A percentile compares a stretch with the other conserved stretches of the same genome.
Conservation (phyloP, 139 green algal species). For the Chlamydomonas sphaeroides region DNA sequence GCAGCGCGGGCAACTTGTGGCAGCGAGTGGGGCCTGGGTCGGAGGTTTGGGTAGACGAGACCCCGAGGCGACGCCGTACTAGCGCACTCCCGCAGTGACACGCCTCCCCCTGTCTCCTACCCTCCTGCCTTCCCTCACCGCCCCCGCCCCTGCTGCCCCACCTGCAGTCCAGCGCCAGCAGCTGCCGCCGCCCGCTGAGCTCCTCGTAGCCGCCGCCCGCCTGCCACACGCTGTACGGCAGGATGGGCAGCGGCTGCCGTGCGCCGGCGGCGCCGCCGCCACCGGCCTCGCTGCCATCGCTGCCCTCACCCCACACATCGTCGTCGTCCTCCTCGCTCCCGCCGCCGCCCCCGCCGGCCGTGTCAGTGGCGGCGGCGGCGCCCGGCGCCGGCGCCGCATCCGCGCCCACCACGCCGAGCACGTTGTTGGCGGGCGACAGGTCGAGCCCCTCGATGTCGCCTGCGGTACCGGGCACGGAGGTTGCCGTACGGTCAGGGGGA, state of each 20-base stretch:
- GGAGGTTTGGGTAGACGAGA: too few relatives aligned
- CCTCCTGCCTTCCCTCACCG: too few relatives aligned
- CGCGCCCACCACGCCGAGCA: constrained; percentile 44
- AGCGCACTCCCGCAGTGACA: too few relatives aligned
- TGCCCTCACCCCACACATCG: not conserved
- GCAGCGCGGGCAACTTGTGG: too few relatives aligned
- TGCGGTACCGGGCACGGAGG: too few relatives aligned
- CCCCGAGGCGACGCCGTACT: too few relatives aligned
- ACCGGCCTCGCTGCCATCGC: not conserved
- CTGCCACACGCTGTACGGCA: constrained; percentile 51
- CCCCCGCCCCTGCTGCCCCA: too few relatives aligned
- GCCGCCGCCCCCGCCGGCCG: not conserved
- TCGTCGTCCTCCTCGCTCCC: not conserved
- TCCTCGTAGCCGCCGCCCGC: constrained; percentile 50
- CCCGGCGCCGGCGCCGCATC: not conserved
- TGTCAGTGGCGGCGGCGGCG: not conserved
- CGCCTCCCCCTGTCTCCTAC: too few relatives aligned
- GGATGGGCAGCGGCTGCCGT: constrained; percentile 26
- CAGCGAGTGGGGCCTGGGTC: too few relatives aligned
- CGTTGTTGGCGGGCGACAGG: constrained; percentile 41
- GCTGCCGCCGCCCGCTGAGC: constrained; percentile 7
- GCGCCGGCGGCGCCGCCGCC: not conserved
- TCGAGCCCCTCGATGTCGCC: constrained; percentile 37
- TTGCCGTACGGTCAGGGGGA: too few relatives aligned
- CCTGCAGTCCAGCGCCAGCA: constrained; percentile 34